phyloP scores from a whole-genome alignment of 1,284 basidiomycete genomes.

The Cryptococcus depauperatus region DNA sequence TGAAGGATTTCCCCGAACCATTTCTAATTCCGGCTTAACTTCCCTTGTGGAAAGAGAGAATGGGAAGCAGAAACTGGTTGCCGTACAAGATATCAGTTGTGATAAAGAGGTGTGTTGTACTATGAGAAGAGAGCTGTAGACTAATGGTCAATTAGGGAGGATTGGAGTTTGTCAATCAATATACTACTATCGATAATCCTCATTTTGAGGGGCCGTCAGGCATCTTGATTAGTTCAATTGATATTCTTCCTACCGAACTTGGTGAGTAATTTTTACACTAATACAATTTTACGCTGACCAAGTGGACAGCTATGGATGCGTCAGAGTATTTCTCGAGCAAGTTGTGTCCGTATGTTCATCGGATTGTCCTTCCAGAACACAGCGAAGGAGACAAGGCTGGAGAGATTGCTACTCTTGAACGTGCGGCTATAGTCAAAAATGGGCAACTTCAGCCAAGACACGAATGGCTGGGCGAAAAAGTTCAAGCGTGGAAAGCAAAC shows the following conservation, averaged over 20 bases:
- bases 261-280: slow-evolving; percentile 45
- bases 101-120: slow-evolving; percentile 59
- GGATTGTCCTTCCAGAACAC: slow-evolving; percentile 39
- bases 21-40: slow-evolving; percentile 60
- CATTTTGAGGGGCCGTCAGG: slow-evolving; percentile 53
- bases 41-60: slow-evolving; percentile 50
- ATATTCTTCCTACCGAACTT: slow-evolving; percentile 76
- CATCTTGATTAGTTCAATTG: slow-evolving; percentile 73
- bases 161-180: slow-evolving; percentile 65
- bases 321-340: slow-evolving; percentile 63
- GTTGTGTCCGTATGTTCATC: slow-evolving; percentile 58
- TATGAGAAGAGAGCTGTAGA: slow-evolving; percentile 3
- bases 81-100: slow-evolving; percentile 77
- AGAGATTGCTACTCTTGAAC: slow-evolving; percentile 49
- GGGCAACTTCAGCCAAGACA: slow-evolving; percentile 55
- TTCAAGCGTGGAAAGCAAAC: slow-evolving; percentile 44
- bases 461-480: slow-evolving; percentile 54
- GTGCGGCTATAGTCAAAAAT: slow-evolving; percentile 61
- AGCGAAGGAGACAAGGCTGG: slow-evolving; percentile 31
- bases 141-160: slow-evolving; percentile 54
- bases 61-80: slow-evolving; percentile 47
- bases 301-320: slow-evolving; percentile 53
- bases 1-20: slow-evolving; percentile 63
- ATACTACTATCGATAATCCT: slow-evolving; percentile 67
- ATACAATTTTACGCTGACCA: neutral